Base-by-base conservation (phyloP, 2,329 filamentous ascomycete species). In the Xylariaceae sp. region DNA sequence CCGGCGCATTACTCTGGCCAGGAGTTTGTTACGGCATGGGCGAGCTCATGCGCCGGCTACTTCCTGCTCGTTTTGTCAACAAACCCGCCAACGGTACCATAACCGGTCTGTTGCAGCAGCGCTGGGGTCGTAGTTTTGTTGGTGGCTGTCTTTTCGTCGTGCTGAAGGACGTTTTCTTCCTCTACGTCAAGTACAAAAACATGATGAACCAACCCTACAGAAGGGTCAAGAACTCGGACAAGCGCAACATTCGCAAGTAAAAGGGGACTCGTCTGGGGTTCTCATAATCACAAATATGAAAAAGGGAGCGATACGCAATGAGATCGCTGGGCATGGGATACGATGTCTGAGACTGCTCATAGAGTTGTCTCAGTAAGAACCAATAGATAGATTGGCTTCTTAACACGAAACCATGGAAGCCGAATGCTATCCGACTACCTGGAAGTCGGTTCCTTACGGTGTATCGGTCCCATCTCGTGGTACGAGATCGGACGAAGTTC, bases 61-160 rank as follows among this genome's bases (percentile, higher is more conserved):
- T 96, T 0, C 93, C 93, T 0, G 76, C 76, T 42, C 76, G 83
- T 2, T 92, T 89, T 86, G 85, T 88, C 8, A 75, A 76, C 0
- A 74, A 75, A 7, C 73, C 78, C 1, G 23, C 66, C 4, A 23
- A 35, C 3, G 63, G 70, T 8, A 60, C 67, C 7, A 62, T 64
- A 48, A 83, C 83, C 0, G 87, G 89, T 0, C 78, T 97, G 30
- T 73, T 99, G 37, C 89, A 94, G 70, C 84, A 89, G 66, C 85
- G 87, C 60, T 97, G 94, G 91, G 94, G 92, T 0, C 82, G 94
- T 58, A 97, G 90, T 69, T 78, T 99, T 2, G 82, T 94, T 1
- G 94, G 94, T 1, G 94, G 94, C 0, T 94, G 90, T 71, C 75
- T 96, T 17, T 96, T 93, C 68, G 87, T 97, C 13, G 86, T 96